Evolutionary conservation across 495 filamentous ascomycete species (phyloP).

Genomic region (Sabuloglossum arenarium): DNA sequence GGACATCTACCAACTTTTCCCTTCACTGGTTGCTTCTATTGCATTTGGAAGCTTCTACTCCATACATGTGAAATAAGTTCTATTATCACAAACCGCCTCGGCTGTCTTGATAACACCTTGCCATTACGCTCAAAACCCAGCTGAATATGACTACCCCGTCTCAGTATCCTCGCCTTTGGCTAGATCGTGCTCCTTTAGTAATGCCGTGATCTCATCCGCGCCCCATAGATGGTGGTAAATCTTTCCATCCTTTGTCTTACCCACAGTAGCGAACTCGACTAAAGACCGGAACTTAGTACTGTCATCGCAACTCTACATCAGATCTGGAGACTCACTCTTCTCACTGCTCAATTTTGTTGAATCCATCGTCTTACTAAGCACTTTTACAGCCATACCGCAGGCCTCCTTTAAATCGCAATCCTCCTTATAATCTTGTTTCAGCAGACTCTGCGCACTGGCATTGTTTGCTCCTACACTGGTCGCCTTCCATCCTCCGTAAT

Average conservation of each 20-base stretch:
- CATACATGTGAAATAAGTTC: neutral
- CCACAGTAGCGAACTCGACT: conserved; percentile 98
- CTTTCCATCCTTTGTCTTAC: conserved; percentile 81
- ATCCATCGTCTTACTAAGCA: conserved; percentile 99
- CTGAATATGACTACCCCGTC: conserved; percentile 21
- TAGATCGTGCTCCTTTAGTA: conserved; percentile 86
- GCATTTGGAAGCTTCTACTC: neutral
- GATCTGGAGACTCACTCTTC: conserved; percentile 50
- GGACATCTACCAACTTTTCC: too few relatives aligned
- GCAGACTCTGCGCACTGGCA: conserved; percentile 84
- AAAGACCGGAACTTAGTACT: conserved; percentile 13
- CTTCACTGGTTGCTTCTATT: neutral
- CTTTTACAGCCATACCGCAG: conserved; percentile 94
- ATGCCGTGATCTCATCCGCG: conserved; percentile 85
- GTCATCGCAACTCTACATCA: neutral
- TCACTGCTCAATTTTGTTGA: conserved; percentile 95
- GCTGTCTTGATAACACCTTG: neutral
- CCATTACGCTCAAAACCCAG: neutral
- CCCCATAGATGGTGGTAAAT: conserved; percentile 96
- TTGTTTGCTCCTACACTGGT: conserved; percentile 97
- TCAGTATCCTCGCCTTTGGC: conserved; percentile 73
- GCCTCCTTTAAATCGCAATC: conserved; percentile 90
- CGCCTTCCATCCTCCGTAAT: conserved; percentile 98
- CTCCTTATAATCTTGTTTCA: conserved; percentile 99
- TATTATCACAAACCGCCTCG: neutral